Percentiles rank a stretch among this genome's conserved stretches.
Conservation (phyloP, 169 alveolate species). For the Plasmodium inui region DNA sequence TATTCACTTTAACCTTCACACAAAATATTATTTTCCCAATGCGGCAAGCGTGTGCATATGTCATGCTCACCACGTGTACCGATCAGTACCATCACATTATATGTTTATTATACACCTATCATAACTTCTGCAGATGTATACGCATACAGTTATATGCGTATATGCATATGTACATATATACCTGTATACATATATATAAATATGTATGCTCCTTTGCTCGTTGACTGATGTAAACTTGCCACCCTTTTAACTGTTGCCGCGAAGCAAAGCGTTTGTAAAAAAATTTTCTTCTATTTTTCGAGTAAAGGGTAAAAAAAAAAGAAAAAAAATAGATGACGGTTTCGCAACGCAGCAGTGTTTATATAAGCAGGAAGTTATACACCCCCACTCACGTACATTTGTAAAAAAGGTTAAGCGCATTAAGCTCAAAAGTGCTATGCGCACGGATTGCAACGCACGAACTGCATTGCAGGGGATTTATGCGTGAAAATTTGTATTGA, state of each 20-base stretch:
- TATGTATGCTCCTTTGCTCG: neutral
- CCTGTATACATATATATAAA: neutral
- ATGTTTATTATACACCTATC: neutral
- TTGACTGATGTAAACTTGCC: neutral
- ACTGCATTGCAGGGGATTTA: neutral
- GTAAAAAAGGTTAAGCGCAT: neutral
- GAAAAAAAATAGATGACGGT: neutral
- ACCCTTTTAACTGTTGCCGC: neutral
- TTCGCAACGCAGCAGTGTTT: neutral
- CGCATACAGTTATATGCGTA: neutral
- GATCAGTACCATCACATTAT: neutral
- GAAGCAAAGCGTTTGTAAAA: neutral
- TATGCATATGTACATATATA: no score
- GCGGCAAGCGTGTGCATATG: neutral
- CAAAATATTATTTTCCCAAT: neutral
- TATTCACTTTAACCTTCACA: neutral
- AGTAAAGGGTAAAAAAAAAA: neutral
- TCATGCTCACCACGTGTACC: neutral
- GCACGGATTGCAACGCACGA: neutral
- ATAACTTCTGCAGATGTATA: neutral
- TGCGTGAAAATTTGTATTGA: neutral
- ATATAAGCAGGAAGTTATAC: neutral
- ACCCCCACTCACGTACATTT: neutral
- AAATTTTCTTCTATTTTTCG: neutral
- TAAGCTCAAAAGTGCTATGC: neutral